These are phyloP conservation scores for Borealophlyctis nickersoniae DNA, from an alignment of 192 early-diverging fungal species.

Conservation along the genomic window DNA sequence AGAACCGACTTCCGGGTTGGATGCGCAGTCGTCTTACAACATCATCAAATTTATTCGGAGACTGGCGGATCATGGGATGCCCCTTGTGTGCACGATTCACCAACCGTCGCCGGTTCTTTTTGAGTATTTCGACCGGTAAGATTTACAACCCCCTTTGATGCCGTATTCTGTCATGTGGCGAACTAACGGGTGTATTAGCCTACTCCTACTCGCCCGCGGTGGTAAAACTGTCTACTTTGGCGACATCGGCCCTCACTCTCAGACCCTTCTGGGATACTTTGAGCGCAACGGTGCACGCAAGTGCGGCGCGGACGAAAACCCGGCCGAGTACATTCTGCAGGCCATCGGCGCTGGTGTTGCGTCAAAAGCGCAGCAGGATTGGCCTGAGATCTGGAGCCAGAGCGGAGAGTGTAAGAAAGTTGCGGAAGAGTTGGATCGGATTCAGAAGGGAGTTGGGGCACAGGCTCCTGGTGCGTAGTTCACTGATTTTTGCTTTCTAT, in stretches of 20 bases:
- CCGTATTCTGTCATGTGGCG: no score
- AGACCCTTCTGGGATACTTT: constrained; percentile 68
- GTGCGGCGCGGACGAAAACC: constrained; percentile 67
- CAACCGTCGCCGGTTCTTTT: constrained; percentile 83
- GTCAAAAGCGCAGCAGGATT: constrained; percentile 48
- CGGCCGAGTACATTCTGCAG: constrained; percentile 84
- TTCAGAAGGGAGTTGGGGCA: constrained; percentile 30
- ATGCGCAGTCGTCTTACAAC: constrained; percentile 69
- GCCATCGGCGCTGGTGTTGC: constrained; percentile 66
- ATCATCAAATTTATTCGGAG: constrained; percentile 67
- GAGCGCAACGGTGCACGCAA: constrained; percentile 66
- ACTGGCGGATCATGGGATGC: constrained; percentile 63
- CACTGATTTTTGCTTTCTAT: constrained; percentile 5
- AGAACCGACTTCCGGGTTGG: constrained; percentile 78
- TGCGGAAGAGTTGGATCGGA: constrained; percentile 51
- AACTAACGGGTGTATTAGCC: no score
- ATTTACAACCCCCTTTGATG: no score
- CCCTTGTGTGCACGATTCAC: constrained; percentile 84
- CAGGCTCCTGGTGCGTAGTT: not conserved
- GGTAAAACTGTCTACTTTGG: constrained; percentile 84
- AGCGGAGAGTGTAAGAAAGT: constrained; percentile 47
- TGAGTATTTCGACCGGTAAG: constrained; percentile 81
- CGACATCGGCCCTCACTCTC: constrained; percentile 66
- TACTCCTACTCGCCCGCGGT: constrained; percentile 76
- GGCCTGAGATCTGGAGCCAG: constrained; percentile 69